Conservation (phyloP, 1,139 yeast species). For the Blastobotrys petasosporus region DNA sequence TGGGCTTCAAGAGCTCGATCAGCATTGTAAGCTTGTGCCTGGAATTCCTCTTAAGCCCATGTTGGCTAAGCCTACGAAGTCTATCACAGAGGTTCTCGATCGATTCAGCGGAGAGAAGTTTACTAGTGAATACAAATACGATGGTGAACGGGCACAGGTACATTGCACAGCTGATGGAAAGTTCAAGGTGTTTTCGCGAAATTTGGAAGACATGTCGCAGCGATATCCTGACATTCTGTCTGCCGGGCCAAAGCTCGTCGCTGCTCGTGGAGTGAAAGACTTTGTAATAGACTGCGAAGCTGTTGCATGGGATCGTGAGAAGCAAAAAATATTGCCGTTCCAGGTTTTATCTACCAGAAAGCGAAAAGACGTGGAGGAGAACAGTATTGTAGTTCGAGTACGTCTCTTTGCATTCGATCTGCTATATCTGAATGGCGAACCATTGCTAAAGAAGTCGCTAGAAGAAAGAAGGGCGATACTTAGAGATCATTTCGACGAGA, state of each 20-base stretch:
- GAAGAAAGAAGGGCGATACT: constrained; percentile 63
- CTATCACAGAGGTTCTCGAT: constrained; percentile 83
- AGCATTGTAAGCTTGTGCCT: constrained; percentile 72
- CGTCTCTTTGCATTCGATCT: constrained; percentile 91
- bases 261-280: constrained; percentile 33
- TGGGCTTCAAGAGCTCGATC: constrained; percentile 61
- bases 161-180: constrained; percentile 64
- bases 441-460: constrained; percentile 63
- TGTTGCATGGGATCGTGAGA: constrained; percentile 91
- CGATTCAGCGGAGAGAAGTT: constrained; percentile 78
- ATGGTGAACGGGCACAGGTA: constrained; percentile 96
- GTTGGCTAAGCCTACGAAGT: constrained; percentile 96
- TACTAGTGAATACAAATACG: constrained; percentile 94
- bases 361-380: constrained; percentile 83
- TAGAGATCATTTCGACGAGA: constrained; percentile 49
- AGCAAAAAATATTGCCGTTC: constrained; percentile 77
- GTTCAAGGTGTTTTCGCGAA: constrained; percentile 79
- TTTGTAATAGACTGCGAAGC: constrained; percentile 94
- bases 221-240: constrained; percentile 85
- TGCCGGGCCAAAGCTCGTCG: constrained; percentile 54
- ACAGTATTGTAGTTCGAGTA: constrained; percentile 82
- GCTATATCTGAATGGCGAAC: constrained; percentile 62
- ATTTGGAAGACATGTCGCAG: constrained; percentile 95
- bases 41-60: constrained; percentile 96
- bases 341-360: constrained; percentile 90